Evolutionary conservation across 108 stramenopile species (phyloP).

Genomic region (Asterionellopsis glacialis): DNA sequence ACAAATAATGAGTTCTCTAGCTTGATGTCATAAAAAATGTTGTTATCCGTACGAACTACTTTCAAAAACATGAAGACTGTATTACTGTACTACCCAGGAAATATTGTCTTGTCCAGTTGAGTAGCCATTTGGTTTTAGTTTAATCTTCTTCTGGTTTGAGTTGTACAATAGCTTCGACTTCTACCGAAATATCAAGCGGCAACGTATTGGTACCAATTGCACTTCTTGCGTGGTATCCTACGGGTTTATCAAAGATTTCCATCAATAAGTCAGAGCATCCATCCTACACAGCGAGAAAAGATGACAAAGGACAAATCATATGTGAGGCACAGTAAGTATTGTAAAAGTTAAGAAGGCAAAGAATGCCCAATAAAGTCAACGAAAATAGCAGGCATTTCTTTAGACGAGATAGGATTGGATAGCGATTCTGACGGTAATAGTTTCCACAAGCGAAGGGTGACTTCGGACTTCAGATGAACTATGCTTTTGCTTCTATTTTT

Average conservation of each 20-base stretch:
- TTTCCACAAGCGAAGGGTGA: slow-evolving; percentile 60
- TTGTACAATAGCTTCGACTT: slow-evolving; percentile 79
- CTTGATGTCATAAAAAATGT: too few relatives aligned
- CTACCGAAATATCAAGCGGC: slow-evolving; percentile 76
- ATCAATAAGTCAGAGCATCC: slow-evolving; percentile 80
- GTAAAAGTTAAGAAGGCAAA: too few relatives aligned
- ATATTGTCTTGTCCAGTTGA: too few relatives aligned
- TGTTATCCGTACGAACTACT: too few relatives aligned
- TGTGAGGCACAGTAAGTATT: too few relatives aligned
- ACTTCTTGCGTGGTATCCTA: slow-evolving; percentile 82
- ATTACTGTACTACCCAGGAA: too few relatives aligned
- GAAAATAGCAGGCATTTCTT: too few relatives aligned
- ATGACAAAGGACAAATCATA: too few relatives aligned
- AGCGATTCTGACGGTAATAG: slow-evolving; percentile 11
- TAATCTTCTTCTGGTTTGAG: slow-evolving; percentile 28
- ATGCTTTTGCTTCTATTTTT: slow-evolving; percentile 36
- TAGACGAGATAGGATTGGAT: slow-evolving; percentile 25
- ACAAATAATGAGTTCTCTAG: too few relatives aligned
- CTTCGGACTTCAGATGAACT: slow-evolving; percentile 60
- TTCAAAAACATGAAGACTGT: too few relatives aligned
- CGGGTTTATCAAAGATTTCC: slow-evolving; percentile 73
- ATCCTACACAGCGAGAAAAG: slow-evolving; percentile 21
- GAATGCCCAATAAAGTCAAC: too few relatives aligned
- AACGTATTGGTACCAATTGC: slow-evolving; percentile 81
- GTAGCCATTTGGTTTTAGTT: too few relatives aligned